Percentiles rank a stretch among this genome's conserved stretches.
These are phyloP conservation scores for Alternaria burnsii DNA, from an alignment of 2,329 filamentous ascomycete genomes.

Conservation along the genomic window DNA sequence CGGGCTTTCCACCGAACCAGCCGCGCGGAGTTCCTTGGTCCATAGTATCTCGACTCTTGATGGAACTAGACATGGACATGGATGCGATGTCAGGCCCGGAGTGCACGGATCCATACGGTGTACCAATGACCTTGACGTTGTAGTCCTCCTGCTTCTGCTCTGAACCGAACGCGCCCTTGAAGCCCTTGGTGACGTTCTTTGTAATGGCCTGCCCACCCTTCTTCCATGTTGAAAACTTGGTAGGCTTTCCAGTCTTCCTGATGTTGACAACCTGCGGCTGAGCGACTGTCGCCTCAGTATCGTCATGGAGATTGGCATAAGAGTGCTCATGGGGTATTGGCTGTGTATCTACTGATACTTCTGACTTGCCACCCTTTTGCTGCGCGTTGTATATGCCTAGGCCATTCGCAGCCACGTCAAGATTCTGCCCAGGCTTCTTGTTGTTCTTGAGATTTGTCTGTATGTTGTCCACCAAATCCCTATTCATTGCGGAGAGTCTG, in stretches of 20 bases:
- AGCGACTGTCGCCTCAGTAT: slow-evolving; percentile 68
- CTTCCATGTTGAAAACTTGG: slow-evolving; percentile 99
- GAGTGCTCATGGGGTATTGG: slow-evolving; percentile 47
- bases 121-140: slow-evolving; percentile 61
- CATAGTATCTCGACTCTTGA: slow-evolving; percentile 36
- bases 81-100: slow-evolving; percentile 46
- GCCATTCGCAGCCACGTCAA: slow-evolving; percentile 62
- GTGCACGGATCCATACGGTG: slow-evolving; percentile 49
- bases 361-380: slow-evolving; percentile 50
- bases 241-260: slow-evolving; percentile 83
- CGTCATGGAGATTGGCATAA: slow-evolving; percentile 60
- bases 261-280: slow-evolving; percentile 96
- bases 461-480: slow-evolving; percentile 91
- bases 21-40: slow-evolving; percentile 38
- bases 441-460: slow-evolving; percentile 91
- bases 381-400: slow-evolving; percentile 67
- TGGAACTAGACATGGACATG: slow-evolving; percentile 43
- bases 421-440: slow-evolving; percentile 58
- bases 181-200: slow-evolving; percentile 91
- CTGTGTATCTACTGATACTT: slow-evolving; percentile 54
- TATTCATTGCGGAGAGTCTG: slow-evolving; percentile 93
- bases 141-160: slow-evolving; percentile 63
- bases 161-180: slow-evolving; percentile 86
- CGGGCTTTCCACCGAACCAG: slow-evolving; percentile 47
- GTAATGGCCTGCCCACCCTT: slow-evolving; percentile 93